These are phyloP conservation scores for Prunus campanulata DNA, from an alignment of 306 rosid species.

Conservation along the genomic window DNA sequence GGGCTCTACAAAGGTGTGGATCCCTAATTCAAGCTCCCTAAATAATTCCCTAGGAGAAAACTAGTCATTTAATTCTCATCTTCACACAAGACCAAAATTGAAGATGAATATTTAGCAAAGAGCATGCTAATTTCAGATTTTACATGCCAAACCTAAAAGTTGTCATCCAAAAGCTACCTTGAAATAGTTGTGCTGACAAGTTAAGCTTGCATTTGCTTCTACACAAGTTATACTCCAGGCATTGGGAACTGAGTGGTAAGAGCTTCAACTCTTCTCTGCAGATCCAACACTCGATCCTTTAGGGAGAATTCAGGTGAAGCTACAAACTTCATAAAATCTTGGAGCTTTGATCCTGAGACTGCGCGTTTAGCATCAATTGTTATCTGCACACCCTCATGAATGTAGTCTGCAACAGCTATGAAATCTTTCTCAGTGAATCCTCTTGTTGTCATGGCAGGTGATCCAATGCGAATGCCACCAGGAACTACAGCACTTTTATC, in stretches of 20 bases:
- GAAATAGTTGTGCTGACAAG: neutral
- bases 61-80: neutral
- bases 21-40: no score
- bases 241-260: slow-evolving; percentile 72
- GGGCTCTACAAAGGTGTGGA: no score
- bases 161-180: no score
- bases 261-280: slow-evolving; percentile 74
- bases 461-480: slow-evolving; percentile 92
- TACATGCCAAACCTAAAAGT: neutral
- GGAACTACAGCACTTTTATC: slow-evolving; percentile 92
- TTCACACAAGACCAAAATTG: slow-evolving; percentile 1
- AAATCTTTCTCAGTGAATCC: slow-evolving; percentile 79
- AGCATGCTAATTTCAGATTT: neutral
- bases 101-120: neutral
- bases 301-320: slow-evolving; percentile 63
- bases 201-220: neutral
- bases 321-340: slow-evolving; percentile 70
- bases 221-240: slow-evolving; percentile 66
- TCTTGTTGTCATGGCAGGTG: slow-evolving; percentile 97
- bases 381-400: slow-evolving; percentile 84
- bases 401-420: slow-evolving; percentile 58
- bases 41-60: no score
- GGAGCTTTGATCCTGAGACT: slow-evolving; percentile 74
- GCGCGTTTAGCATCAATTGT: slow-evolving; percentile 60
- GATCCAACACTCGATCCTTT: slow-evolving; percentile 44